phyloP scores from a whole-genome alignment of 2,329 filamentous ascomycete genomes.

The Paraconiothyrium sp. region DNA sequence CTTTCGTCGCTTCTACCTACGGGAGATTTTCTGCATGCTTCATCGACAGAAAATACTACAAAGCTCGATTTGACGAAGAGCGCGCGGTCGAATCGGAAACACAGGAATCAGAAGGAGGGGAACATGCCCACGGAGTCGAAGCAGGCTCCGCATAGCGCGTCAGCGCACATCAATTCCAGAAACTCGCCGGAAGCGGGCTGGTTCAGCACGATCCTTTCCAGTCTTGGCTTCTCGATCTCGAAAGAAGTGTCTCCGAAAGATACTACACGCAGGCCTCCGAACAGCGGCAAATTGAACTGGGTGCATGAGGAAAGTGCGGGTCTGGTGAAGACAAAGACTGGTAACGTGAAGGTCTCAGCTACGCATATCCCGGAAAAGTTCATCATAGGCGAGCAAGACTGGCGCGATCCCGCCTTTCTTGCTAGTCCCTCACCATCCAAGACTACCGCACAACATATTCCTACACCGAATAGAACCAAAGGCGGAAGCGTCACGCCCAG shows the following conservation, averaged over 20 bases:
- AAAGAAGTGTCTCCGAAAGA: slow-evolving; percentile 32
- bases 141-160: slow-evolving; percentile 30
- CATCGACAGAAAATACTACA: slow-evolving; percentile 66
- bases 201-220: slow-evolving; percentile 57
- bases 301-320: slow-evolving; percentile 67
- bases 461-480: slow-evolving; percentile 53
- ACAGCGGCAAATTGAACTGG: slow-evolving; percentile 79
- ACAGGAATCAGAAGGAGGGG: slow-evolving; percentile 20
- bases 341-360: slow-evolving; percentile 17
- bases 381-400: slow-evolving; percentile 85
- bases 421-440: slow-evolving; percentile 50
- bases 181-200: slow-evolving; percentile 50
- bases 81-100: slow-evolving; percentile 39
- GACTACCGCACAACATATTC: slow-evolving; percentile 21
- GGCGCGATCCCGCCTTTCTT: slow-evolving; percentile 81
- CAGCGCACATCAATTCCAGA: slow-evolving; percentile 19
- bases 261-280: slow-evolving; percentile 72
- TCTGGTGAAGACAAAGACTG: slow-evolving; percentile 57
- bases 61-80: slow-evolving; percentile 24
- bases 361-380: slow-evolving; percentile 65
- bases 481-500: slow-evolving; percentile 76
- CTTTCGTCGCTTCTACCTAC: slow-evolving; percentile 86
- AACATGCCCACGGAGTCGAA: slow-evolving; percentile 32
- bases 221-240: slow-evolving; percentile 52
- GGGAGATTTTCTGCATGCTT: slow-evolving; percentile 67